Base-by-base conservation (phyloP, 2,329 filamentous ascomycete species). In the Lasiodiplodia theobromae region DNA sequence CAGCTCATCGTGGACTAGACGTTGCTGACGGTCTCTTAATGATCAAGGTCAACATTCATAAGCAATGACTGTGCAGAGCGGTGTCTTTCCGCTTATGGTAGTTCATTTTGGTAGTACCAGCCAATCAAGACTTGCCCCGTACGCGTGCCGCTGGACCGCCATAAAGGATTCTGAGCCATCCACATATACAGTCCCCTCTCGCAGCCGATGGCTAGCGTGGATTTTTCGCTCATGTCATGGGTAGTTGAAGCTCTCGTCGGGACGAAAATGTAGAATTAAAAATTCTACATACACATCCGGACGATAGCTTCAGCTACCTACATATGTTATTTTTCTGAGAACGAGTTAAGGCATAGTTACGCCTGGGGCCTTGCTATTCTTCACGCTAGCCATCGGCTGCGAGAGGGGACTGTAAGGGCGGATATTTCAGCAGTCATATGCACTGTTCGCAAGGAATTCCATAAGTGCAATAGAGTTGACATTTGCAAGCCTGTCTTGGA, bases 81-180 rank as follows among this genome's bases (percentile, higher is more conserved):
- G 8, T 49, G 40, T 12, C n/a, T 18, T 64, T 52, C 60, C 47
- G 25, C 23, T 52, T 64, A 52, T 12, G 60, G 60, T 38, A 64
- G 47, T 52, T 18, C 1, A n/a, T 31, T 11, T 25, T 38, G 10
- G 25, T 8, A 51, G 18, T 14, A 28, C 10, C 44, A 16, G 44
- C 58, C 58, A 63, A 63, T 63, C 58, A 63, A 63, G 23, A 16
- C 10, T 21, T 63, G 40, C 44, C 23, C 25, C 21, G 21, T 47
- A 25, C 28, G 12, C 23, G 3, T 47, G 21, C 6, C 57, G 21
- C 23, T 16, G 4, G 12, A n/a, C 18, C 25, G 25, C 52, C 25
- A 54, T 54, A 18, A 18, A n/a, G 52, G 23, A 31, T 31, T 18
- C 10, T 6, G 16, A 4, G 28, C 23, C 6, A 31, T 18, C 25